Conservation (phyloP, 1,284 basidiomycete genomes). For the Trichosporon ovoides region DNA sequence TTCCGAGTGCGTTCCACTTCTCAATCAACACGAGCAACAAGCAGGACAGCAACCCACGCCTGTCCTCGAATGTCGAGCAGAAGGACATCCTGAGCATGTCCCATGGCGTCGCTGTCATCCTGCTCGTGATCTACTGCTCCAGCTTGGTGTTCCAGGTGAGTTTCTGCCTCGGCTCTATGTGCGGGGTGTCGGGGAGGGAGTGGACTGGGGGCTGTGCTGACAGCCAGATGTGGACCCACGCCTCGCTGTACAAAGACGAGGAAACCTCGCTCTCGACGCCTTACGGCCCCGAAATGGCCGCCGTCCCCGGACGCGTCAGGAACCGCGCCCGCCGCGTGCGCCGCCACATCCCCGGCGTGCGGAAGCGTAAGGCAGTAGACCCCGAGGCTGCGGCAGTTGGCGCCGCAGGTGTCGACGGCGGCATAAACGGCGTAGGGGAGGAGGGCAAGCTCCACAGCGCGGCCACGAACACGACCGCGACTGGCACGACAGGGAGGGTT, state of each 20-base stretch:
- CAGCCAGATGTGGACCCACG: conserved; percentile 72
- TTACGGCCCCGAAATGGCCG: conserved; percentile 37
- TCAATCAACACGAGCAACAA: conserved; percentile 40
- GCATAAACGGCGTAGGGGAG: background rate
- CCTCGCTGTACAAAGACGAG: conserved; percentile 58
- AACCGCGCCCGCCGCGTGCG: conserved; percentile 9
- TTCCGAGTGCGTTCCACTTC: conserved; percentile 52
- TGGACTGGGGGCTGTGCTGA: background rate
- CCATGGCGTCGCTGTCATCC: conserved; percentile 73
- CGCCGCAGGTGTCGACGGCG: too few species aligned
- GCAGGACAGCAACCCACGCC: conserved; percentile 14
- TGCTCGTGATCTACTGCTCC: conserved; percentile 63
- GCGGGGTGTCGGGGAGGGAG: too few species aligned
- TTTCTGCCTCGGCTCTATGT: too few species aligned
- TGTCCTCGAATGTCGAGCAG: conserved; percentile 44
- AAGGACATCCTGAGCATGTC: conserved; percentile 63
- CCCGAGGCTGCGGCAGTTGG: too few species aligned
- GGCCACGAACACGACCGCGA: too few species aligned
- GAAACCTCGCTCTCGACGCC: conserved; percentile 31
- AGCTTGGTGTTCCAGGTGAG: conserved; percentile 69
- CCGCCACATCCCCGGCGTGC: background rate
- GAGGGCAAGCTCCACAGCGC: too few species aligned
- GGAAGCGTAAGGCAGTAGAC: background rate
- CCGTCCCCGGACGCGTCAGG: conserved; percentile 22
- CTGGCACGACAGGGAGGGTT: too few species aligned